Conservation (phyloP, 352 stramenopile species). For the Phytopythium kandeliae region DNA sequence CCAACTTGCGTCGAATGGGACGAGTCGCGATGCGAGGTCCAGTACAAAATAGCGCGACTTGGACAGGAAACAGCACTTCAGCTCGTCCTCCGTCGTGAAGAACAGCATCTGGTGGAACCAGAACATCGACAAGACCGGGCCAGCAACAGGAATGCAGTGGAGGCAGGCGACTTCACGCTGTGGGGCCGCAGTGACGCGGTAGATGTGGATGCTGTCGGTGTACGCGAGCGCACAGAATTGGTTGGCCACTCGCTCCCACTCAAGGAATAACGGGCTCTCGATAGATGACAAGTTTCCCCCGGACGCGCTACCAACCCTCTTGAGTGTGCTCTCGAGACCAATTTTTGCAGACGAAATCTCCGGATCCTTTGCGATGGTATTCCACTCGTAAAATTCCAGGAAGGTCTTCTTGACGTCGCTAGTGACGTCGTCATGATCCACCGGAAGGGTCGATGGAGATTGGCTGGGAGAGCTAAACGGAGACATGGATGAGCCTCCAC, state of each 20-base stretch:
- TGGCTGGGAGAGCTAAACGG: conserved; percentile 13
- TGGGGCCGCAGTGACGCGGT: conserved; percentile 20
- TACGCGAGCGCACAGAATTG: conserved; percentile 63
- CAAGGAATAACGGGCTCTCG: conserved; percentile 50
- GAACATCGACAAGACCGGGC: conserved; percentile 33
- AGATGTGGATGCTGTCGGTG: conserved; percentile 35
- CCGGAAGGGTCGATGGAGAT: conserved; percentile 5
- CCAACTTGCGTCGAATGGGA: conserved; percentile 4
- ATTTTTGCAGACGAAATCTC: conserved; percentile 7
- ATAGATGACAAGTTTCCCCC: conserved; percentile 9
- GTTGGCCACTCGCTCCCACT: conserved; percentile 47
- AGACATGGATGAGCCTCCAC: conserved; percentile 17
- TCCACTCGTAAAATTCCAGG: conserved; percentile 78
- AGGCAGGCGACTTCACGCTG: conserved; percentile 29
- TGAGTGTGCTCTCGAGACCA: conserved; percentile 8
- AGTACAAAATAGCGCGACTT: conserved; percentile 51
- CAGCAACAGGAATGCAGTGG: conserved; percentile 46
- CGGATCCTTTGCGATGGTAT: conserved; percentile 1
- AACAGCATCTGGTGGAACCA: conserved; percentile 77
- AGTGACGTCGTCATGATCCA: conserved; percentile 11
- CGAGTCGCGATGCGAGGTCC: conserved; percentile 40
- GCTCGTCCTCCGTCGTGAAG: conserved; percentile 40
- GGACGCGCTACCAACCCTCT: conserved; percentile 16
- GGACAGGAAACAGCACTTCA: conserved; percentile 66
- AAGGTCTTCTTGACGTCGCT: conserved; percentile 50